Evolutionary conservation across 495 filamentous ascomycete genomes (phyloP), one percentile per base, ranked within the genome.

Genomic region (Clavariopsis aquatica): DNA sequence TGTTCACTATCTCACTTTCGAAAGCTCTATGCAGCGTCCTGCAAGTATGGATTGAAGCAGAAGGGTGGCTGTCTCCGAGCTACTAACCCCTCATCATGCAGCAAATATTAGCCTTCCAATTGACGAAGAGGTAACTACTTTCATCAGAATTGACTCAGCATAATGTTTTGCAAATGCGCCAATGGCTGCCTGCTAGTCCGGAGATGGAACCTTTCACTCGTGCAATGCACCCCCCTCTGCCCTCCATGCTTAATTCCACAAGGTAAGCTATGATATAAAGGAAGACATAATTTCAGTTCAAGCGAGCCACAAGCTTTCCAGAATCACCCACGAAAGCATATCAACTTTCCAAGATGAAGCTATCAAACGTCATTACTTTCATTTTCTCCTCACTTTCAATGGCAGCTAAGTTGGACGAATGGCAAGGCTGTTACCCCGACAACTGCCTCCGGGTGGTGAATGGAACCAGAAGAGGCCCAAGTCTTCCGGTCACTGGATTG

Each of bases 401-500:
- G 20, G 64, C 64, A 23, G 13, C 28, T 27, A 23, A 60, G 8
- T 19, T 62, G 3, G 60, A 68, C 46, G 24, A 28, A 24, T 49
- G 49, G 27, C 52, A 62, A 46, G 55, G 19, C 17, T 70, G 68
- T 34, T 29, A 46, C 34, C 17, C 27, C 46, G 68, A 70, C 51
- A 27, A 55, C 24, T 70, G 68, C 38, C 29, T 64, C 19, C 63
- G 59, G 47, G 68, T 64, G 4, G 46, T 70, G 9, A 60, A 57
- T 31, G 68, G 68, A 17, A 69, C 67, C 1, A 34, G 52, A 46
- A 19, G 56, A 28, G 62, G 62, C 10, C 62, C 62, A n/a, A 43
- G 47, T 36, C 67, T 62, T 51, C 62, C 62, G 13, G 27, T 20
- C 15, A 63, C 59, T 3, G 64, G 45, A 1, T 62, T 43, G 6